Evolutionary conservation across 805 yeast species (phyloP), one percentile per base, ranked within the genome.

Genomic region (Pichia nanzhaoensis): DNA sequence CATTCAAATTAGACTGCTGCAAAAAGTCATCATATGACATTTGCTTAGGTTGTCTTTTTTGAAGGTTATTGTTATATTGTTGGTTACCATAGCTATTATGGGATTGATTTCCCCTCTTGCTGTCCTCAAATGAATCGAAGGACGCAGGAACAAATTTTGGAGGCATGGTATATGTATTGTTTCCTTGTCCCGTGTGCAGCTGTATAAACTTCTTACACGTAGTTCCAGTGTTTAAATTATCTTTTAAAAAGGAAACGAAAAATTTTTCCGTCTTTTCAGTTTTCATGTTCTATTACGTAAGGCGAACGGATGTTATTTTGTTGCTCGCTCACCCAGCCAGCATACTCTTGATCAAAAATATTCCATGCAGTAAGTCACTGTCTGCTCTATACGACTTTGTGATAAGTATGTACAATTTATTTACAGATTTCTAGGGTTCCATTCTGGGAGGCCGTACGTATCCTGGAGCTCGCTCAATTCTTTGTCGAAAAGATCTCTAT

Each of bases 11-110:
- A 17, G 42, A 37, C 24, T 46, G 45, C 44, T 46, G 46, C 20
- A 48, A 36, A 22, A 39, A 76, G 46, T 75, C 81, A 46, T 77
- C 80, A 54, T 73, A 74, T 13, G 79, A 71, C 54, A 66, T 48
- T 28, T 46, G 45, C 34, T 46, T 39, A 6, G 50, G 41, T 32
- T 49, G 48, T 37, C 44, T 46, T 34, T 51, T 52, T 43, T 54
- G 51, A 27, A 37, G 24, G 21, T 39, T 41, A 44, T 44, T 30
- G 44, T 27, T 60, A 10, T 28, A 8, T 17, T 6, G 17, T 3
- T 57, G n/a, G n/a, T n/a, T n/a, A n/a, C n/a, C n/a, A n/a, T n/a
- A n/a, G n/a, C n/a, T n/a, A 8, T 41, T 42, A 5, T 24, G 20
- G 5, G 20, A 17, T 24, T 46, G 62, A 39, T 46, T 21, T 58